These are phyloP conservation scores for Suillus lakei DNA, from an alignment of 768 basidiomycete species.

Conservation along the genomic window DNA sequence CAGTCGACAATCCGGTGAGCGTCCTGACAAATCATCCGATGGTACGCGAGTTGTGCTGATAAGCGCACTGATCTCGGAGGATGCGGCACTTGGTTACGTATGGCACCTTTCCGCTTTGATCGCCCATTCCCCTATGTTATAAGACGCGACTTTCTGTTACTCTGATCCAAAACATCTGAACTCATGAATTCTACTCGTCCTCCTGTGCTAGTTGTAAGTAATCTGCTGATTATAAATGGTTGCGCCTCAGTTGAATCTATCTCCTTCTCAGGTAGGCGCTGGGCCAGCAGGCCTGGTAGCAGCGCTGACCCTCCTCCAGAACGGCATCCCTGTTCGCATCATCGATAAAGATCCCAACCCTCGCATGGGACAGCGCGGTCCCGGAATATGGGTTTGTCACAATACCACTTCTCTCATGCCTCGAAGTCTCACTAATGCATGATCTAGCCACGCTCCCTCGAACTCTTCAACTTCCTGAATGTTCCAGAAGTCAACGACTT, in stretches of 20 bases:
- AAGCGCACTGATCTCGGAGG: too few species aligned
- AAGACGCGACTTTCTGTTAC: neutral
- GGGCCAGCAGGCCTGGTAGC: slow-evolving; percentile 52
- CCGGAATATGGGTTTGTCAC: slow-evolving; percentile 39
- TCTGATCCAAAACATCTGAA: neutral
- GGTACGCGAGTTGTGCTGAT: too few species aligned
- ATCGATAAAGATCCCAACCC: slow-evolving; percentile 23
- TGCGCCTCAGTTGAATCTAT: neutral
- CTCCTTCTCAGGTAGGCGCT: slow-evolving; percentile 43
- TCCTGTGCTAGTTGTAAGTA: slow-evolving; percentile 11
- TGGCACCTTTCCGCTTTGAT: neutral
- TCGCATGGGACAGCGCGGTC: slow-evolving; percentile 42
- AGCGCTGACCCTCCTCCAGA: slow-evolving; percentile 41
- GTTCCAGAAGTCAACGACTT: slow-evolving; percentile 39
- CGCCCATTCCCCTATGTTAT: neutral
- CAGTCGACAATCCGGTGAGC: too few species aligned
- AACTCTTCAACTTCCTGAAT: slow-evolving; percentile 44
- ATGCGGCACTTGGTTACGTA: too few species aligned
- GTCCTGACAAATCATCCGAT: too few species aligned
- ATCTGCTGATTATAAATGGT: neutral
- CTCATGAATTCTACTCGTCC: neutral
- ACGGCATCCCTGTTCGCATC: slow-evolving; percentile 27
- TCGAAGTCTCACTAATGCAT: neutral
- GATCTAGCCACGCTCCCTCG: slow-evolving; percentile 46
- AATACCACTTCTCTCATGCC: too few species aligned